Base-by-base conservation (phyloP, 2,329 filamentous ascomycete species). In the Metarhizium anisopliae region DNA sequence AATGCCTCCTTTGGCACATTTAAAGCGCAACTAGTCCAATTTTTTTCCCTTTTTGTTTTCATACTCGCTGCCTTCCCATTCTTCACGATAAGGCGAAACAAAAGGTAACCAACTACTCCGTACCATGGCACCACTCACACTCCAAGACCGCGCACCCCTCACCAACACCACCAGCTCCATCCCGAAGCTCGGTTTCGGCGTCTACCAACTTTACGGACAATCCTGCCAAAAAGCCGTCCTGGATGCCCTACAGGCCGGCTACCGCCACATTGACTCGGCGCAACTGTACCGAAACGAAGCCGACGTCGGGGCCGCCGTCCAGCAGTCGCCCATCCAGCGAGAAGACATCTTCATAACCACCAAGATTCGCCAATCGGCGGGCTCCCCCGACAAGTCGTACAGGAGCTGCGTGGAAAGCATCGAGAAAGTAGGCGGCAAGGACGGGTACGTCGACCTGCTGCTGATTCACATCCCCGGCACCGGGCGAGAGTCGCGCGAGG, bases 381-480 rank as follows among this genome's bases (percentile, higher is more conserved):
- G 53, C 14, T 78, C 78, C 53, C 70, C 76, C 2, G 82, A 86
- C 6, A 74, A 75, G 29, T 83, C 80, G 6, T 87, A 89, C 64
- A 65, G 79, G 57, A 80, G 77, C 58, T 71, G 81, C 13, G 62
- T 82, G 20, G 79, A 82, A 6, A 88, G 85, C 60, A 81, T 90
- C 38, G 71, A 79, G 61, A 85, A 83, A 67, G 77, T 88, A 45
- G 79, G 77, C 38, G 71, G 72, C 2, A 66, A 73, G 29, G 73
- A 77, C 51, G 84, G 84, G 52, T 89, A 89, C 65, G 82, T 89
- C 4, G 86, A 90, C 69, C 66, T 90, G 47, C 85, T 90, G 62
- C 70, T 90, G 56, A 84, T 90, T 54, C 87, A 90, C 67, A 82
- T 79, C 56, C 77, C 85, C 13, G 79, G 76, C 36, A 76, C 75